Conservation (phyloP, 2,329 filamentous ascomycete genomes). For the Pyricularia sp. region DNA sequence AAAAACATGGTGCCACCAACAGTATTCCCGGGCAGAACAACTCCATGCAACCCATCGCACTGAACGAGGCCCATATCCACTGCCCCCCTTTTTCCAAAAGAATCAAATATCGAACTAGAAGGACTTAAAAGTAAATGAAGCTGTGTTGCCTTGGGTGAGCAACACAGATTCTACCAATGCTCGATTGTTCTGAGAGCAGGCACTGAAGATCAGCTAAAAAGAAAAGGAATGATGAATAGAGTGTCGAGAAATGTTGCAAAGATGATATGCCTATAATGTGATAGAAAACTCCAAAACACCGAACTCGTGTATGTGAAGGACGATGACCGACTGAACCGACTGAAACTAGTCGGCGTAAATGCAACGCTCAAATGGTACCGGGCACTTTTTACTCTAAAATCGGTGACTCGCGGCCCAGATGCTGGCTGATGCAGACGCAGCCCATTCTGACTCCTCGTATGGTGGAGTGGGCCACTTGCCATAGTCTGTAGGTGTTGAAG, state of each 20-base stretch:
- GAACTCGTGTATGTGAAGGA: neutral
- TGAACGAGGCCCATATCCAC: neutral
- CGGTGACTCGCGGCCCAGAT: constrained; percentile 66
- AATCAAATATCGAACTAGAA: neutral
- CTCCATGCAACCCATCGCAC: neutral
- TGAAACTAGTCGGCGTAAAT: constrained; percentile 4
- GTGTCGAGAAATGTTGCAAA: constrained; percentile 6
- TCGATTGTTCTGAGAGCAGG: neutral
- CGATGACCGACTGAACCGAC: neutral
- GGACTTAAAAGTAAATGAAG: neutral
- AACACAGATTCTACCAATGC: neutral
- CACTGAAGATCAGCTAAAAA: constrained; percentile 1
- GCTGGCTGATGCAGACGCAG: constrained; percentile 69
- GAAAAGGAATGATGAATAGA: constrained; percentile 6
- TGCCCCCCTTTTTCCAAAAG: neutral
- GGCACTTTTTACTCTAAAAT: constrained; percentile 31
- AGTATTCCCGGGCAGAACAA: neutral
- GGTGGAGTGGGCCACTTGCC: constrained; percentile 92
- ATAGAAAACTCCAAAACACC: constrained; percentile 2
- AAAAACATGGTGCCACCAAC: neutral
- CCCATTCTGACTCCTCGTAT: constrained; percentile 92
- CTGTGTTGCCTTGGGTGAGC: neutral
- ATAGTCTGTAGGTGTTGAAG: constrained; percentile 31
- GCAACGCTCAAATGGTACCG: constrained; percentile 9
- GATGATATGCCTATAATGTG: constrained; percentile 3